Base-by-base conservation (phyloP, 257 asterid genomes). In the Osmanthus fragrans region DNA sequence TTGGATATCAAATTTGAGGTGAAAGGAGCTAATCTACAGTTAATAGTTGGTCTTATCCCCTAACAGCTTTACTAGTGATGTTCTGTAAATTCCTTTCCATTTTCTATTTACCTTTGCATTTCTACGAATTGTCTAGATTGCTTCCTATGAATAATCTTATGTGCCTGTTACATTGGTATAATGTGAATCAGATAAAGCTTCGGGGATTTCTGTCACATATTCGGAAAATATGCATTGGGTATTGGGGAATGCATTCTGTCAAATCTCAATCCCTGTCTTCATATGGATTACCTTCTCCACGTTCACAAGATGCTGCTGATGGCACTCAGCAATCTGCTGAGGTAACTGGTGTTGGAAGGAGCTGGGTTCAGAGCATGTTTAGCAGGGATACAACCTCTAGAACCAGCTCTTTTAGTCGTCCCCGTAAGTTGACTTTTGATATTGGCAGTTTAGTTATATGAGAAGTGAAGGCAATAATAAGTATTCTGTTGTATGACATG, bases 311-410 rank as follows among this genome's bases (percentile, higher is more conserved):
- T 85, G 82, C 88, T 74, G 86, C 85, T 11, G 84, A 81, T 79
- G 91, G 82, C 84, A 76, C 84, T 64, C 90, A 92, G 74, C 94
- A 88, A 83, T 89, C 94, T 40, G 83, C 97, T 64, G 98, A 94
- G 88, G 98, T 91, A 73, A 85, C 97, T 80, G 96, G 85, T 79
- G 89, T 87, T 71, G 98, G 98, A 81, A 89, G 98, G 85, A 94
- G 97, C 87, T 92, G 98, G 98, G 98, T 94, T 34, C 98, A 94
- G 82, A 94, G 98, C 91, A 94, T 94, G 98, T 94, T 94, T 86
- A 94, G 96, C 86, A 85, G 97, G 80, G 98, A 94, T 70, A 74
- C 87, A 36, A 65, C 88, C 65, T 72, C 76, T 32, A 88, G 92
- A 83, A 85, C 96, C 77, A 86, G 84, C 86, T 90, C 97, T 63